Conservation (phyloP, 1,284 basidiomycete genomes). For the Sporisorium graminicola region DNA sequence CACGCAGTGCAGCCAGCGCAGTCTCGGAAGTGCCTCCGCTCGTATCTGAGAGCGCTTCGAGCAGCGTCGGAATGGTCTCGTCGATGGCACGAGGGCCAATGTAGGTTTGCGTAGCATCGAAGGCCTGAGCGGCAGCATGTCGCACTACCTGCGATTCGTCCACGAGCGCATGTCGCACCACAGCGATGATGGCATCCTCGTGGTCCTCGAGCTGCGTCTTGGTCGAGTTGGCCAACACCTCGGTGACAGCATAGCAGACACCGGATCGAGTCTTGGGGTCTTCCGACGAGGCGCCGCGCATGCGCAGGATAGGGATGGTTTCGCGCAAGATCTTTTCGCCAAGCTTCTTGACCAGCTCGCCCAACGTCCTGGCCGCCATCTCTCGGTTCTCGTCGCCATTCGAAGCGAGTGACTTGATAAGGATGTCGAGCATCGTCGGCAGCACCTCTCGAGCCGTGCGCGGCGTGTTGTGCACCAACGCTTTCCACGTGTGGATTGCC, state of each 20-base stretch:
- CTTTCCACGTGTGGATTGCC: conserved; percentile 98
- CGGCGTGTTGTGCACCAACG: conserved; percentile 82
- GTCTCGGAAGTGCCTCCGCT: conserved; percentile 84
- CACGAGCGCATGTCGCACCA: conserved; percentile 83
- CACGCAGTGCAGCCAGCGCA: conserved; percentile 87
- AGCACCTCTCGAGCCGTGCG: conserved; percentile 89
- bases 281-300: conserved; percentile 75
- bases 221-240: conserved; percentile 89
- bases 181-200: conserved; percentile 86
- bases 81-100: conserved; percentile 93
- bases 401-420: conserved; percentile 83
- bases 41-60: conserved; percentile 80
- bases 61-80: conserved; percentile 92
- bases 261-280: conserved; percentile 85
- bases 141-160: conserved; percentile 90
- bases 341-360: conserved; percentile 92
- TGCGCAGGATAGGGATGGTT: conserved; percentile 82
- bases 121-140: conserved; percentile 89
- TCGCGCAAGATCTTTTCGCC: conserved; percentile 92
- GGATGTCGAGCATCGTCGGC: conserved; percentile 75
- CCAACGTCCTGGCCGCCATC: conserved; percentile 73
- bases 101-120: conserved; percentile 91
- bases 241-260: conserved; percentile 86
- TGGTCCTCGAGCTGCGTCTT: conserved; percentile 88
- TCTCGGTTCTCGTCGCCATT: conserved; percentile 89